Base-by-base conservation (phyloP, 192 early-diverging fungal species). In the Obelidium mucronatum region DNA sequence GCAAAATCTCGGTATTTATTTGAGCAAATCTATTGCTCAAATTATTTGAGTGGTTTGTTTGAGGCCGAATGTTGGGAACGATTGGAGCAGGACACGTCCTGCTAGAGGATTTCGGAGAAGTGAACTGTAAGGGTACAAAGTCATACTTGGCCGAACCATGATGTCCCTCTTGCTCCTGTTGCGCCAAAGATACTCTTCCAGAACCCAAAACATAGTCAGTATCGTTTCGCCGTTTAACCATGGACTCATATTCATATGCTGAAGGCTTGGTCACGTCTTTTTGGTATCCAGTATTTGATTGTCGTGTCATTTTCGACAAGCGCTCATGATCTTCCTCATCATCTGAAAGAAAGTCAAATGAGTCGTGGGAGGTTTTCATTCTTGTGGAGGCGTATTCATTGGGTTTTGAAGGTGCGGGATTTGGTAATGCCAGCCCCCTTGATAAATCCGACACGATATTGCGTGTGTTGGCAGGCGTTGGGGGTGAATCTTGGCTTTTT, bases 301-400 rank as follows among this genome's bases (percentile, higher is more conserved):
- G n/a, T n/a, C n/a, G n/a, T n/a, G n/a, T n/a, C n/a, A n/a, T n/a
- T n/a, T n/a, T n/a, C n/a, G n/a, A n/a, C n/a, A n/a, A n/a, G n/a
- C 44, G 11, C 44, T 40, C 66, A 31, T 42, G 8, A 39, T 67
- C 66, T 35, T 67, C 66, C 17, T 67, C 66, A 44, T 67, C 66
- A 3, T 67, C 66, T 8, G 66, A 67, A 13, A 67, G 44, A 67
- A 67, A 67, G 30, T 67, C 66, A 72, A 72, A 72, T 6, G 54
- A 72, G 55, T 55, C 69, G n/a, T n/a, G 22, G 13, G 67, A 69
- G 53, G 15, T 24, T 53, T 69, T 69, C n/a, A n/a, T n/a, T n/a
- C n/a, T n/a, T n/a, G n/a, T n/a, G n/a, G n/a, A n/a, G n/a, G n/a
- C n/a, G n/a, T n/a, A n/a, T n/a, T n/a, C n/a, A n/a, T n/a, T n/a